Base-by-base conservation (phyloP, 345 rosid species). In the Bruguiera gymnorhiza region DNA sequence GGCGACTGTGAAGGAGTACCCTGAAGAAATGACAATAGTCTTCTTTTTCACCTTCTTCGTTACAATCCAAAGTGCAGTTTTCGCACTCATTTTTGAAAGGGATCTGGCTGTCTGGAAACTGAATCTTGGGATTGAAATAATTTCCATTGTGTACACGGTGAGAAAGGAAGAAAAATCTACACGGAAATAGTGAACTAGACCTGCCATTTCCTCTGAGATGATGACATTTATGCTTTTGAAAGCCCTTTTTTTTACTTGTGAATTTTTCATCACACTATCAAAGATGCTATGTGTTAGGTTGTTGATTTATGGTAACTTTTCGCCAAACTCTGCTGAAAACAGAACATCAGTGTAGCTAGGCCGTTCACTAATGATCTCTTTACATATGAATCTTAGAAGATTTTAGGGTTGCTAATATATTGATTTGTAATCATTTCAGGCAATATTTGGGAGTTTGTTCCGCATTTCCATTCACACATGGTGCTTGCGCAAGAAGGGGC, bases 401-500 rank as follows among this genome's bases (percentile, higher is more conserved):
- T 55, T 8, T 55, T n/a, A 8, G 29, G 8, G 0, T 20, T 23
- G 24, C 50, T 43, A 43, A 15, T 11, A 43, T 13, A 9, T 60
- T 60, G 58, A 53, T 32, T 51, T 62, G 43, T 8, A 3, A 9
- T 27, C 6, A 13, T n/a, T 53, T 24, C 34, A 80, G 86, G 84
- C 81, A 11, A 36, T 76, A 66, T 73, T 83, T 23, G 84, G 79
- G 60, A 80, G 82, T 71, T 19, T 80, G 59, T 78, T 59, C 53
- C 67, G 83, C 2, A 81, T 79, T 24, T 60, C 61, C 9, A 52
- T 76, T 23, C 80, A 79, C 43, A 79, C 87, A 30, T 81, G 87
- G 87, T 74, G 82, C 80, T 46, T 76, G 64, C 61, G 37, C 11
- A 70, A 58, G 73, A 84, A 72, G 31, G 85, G 87, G 11, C 82